Percentiles rank a stretch among this genome's conserved stretches.
phyloP scores from a whole-genome alignment of 768 basidiomycete species.

The Lactarius tabidus region DNA sequence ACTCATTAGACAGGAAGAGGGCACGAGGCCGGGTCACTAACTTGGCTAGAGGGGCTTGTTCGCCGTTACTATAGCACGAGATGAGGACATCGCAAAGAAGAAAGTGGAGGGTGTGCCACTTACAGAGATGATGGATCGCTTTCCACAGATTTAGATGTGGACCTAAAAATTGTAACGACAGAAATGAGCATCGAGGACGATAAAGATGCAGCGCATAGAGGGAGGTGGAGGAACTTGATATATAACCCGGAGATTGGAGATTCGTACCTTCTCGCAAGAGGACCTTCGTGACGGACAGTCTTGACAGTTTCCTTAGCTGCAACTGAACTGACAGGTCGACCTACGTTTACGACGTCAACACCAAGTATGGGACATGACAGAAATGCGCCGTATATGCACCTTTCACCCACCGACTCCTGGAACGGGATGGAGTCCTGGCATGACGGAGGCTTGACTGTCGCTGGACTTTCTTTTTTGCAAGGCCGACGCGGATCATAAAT shows the following conservation, averaged over 20 bases:
- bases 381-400: background rate
- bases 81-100: background rate
- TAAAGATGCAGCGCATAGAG: background rate
- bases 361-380: background rate
- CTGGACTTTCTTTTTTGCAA: background rate
- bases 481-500: background rate
- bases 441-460: background rate
- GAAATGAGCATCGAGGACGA: background rate
- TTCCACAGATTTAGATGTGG: background rate
- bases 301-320: background rate
- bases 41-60: background rate
- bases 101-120: background rate
- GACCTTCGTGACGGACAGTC: background rate
- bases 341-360: slow-evolving; percentile 1
- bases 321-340: background rate
- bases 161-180: background rate
- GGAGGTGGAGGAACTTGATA: background rate
- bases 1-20: background rate
- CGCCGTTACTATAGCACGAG: background rate
- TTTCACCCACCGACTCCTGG: background rate
- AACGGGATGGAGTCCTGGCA: background rate
- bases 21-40: background rate
- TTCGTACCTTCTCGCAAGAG: slow-evolving; percentile 1
- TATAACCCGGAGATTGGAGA: background rate
- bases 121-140: slow-evolving; percentile 8